Evolutionary conservation across 169 alveolate genomes (phyloP), one percentile per base, ranked within the genome.

Genomic region (Babesia caballi): DNA sequence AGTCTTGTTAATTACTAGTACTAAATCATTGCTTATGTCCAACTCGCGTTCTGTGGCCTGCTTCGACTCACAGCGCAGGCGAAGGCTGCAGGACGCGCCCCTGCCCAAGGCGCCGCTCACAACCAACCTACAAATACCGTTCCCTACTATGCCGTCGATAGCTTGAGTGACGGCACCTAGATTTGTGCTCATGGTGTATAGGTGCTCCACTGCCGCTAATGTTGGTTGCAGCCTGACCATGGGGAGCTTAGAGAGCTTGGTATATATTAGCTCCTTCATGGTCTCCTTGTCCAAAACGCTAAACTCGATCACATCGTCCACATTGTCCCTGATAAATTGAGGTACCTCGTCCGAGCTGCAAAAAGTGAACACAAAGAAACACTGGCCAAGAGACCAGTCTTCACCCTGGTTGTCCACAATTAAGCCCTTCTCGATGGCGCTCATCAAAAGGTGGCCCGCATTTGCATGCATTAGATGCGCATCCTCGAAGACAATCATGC

Each of bases 361-460:
- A 19, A 14, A n/a, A 15, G 35, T 28, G 35, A 66, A 66, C 4
- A 66, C 65, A 17, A 66, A 49, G 30, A 46, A 46, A 14, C 32
- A 25, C 44, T 66, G 60, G 21, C 50, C 36, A 3, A 66, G 14
- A 19, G 25, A 11, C 49, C 60, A 49, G 14, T 49, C 65, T 21
- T 66, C 75, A 5, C 75, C 75, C 50, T 51, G 60, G 33, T 19
- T 30, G 51, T 66, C 75, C 21, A 49, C 40, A 15, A 66, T 14
- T 3, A 19, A 46, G 41, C 75, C 75, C 21, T 66, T 66, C 17
- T 66, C 66, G 14, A 66, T 66, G 25, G 75, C 60, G 19, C 50
- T 33, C 33, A 25, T 8, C 15, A 66, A 32, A 5, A 66, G 49
- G 17, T 66, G 5, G 30, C 15, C 32, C 41, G 30, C 75, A 35